These are phyloP conservation scores for Epichloe sibirici DNA, from an alignment of 2,329 filamentous ascomycete species.

Conservation along the genomic window DNA sequence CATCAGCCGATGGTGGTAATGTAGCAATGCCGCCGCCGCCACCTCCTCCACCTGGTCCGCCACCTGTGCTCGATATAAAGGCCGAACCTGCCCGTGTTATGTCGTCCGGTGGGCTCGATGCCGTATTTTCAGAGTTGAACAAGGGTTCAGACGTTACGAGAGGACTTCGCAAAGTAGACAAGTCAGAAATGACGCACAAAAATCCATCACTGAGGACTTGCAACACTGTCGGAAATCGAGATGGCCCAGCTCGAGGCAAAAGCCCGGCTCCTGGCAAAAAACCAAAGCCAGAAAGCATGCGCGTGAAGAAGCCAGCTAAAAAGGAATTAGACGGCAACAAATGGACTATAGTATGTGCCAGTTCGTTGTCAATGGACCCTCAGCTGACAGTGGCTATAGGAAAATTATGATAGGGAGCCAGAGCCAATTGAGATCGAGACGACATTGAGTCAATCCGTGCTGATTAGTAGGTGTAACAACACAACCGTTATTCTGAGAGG, in stretches of 20 bases:
- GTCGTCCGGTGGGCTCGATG: constrained; percentile 55
- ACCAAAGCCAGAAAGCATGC: constrained; percentile 76
- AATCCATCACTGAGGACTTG: constrained; percentile 74
- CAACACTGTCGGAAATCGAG: constrained; percentile 54
- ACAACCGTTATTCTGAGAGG: constrained; percentile 79
- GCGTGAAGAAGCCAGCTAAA: constrained; percentile 66
- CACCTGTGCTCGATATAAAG: constrained; percentile 51
- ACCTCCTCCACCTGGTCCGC: constrained; percentile 59
- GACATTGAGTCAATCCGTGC: constrained; percentile 72
- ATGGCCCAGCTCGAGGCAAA: constrained; percentile 51
- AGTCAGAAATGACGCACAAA: constrained; percentile 96
- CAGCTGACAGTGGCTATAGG: constrained; percentile 32
- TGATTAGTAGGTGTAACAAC: constrained; percentile 86
- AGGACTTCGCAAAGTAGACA: constrained; percentile 84
- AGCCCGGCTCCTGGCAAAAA: constrained; percentile 82
- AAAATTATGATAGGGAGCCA: constrained; percentile 74
- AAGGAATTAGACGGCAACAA: constrained; percentile 81
- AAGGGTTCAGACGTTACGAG: constrained; percentile 80
- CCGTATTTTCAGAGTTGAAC: constrained; percentile 88
- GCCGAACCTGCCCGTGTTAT: constrained; percentile 24
- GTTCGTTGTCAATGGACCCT: too few species aligned
- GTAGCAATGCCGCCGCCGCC: constrained; percentile 46
- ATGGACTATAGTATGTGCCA: constrained; percentile 63
- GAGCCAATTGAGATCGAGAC: constrained; percentile 72
- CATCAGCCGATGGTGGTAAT: constrained; percentile 41